Evolutionary conservation across 495 filamentous ascomycete species (phyloP).

Genomic region (Tuber borchii): DNA sequence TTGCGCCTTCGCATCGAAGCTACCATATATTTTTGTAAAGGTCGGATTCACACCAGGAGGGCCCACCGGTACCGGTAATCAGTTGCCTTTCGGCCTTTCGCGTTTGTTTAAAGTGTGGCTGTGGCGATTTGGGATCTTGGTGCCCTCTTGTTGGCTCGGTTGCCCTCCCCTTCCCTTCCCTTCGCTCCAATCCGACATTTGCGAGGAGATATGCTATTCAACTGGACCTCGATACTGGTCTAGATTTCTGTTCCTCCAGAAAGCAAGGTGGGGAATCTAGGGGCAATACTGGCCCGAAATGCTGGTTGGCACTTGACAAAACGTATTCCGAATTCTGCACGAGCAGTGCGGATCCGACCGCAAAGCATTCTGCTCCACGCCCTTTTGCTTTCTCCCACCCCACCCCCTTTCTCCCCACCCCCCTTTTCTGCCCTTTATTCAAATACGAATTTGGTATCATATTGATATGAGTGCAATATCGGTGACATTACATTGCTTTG

Average conservation of each 20-base stretch:
- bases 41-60: background rate
- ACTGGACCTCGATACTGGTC: background rate
- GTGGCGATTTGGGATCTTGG: constrained; percentile 16
- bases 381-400: constrained; percentile 12
- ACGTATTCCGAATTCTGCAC: constrained; percentile 26
- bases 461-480: background rate
- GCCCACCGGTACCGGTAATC: background rate
- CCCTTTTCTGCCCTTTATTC: constrained; percentile 7
- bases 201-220: background rate
- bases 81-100: background rate
- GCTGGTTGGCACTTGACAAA: constrained; percentile 21
- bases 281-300: constrained; percentile 17
- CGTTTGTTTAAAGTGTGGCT: background rate
- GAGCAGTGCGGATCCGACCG: constrained; percentile 10
- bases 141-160: constrained; percentile 30
- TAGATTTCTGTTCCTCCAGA: background rate
- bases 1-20: constrained; percentile 33
- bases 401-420: too few relatives aligned
- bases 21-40: background rate
- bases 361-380: constrained; percentile 12
- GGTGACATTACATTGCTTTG: constrained; percentile 1
- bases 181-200: background rate
- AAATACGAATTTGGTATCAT: background rate
- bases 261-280: background rate
- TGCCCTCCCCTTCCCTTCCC: background rate